A percentile compares a stretch with the other conserved stretches of the same genome.
phyloP scores from a whole-genome alignment of 352 stramenopile genomes.

The Blastocystis sp. region DNA sequence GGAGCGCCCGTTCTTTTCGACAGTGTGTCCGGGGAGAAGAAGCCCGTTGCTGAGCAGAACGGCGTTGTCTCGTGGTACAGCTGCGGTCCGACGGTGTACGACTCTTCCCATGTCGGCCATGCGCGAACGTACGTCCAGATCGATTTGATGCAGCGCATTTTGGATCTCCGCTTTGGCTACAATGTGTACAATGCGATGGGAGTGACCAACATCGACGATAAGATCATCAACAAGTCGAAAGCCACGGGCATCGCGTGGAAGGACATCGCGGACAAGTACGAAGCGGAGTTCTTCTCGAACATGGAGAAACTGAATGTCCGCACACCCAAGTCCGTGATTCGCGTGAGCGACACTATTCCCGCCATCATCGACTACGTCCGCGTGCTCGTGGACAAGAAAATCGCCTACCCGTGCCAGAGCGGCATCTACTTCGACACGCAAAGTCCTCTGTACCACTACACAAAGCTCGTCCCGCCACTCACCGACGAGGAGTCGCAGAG shows the following conservation, averaged over 20 bases:
- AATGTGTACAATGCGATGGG: slow-evolving; percentile 66
- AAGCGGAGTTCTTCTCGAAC: slow-evolving; percentile 95
- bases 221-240: slow-evolving; percentile 90
- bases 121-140: slow-evolving; percentile 87
- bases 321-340: slow-evolving; percentile 72
- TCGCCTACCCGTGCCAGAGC: slow-evolving; percentile 83
- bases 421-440: slow-evolving; percentile 86
- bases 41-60: slow-evolving; percentile 71
- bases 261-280: slow-evolving; percentile 78
- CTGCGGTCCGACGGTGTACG: slow-evolving; percentile 98
- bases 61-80: slow-evolving; percentile 91
- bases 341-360: slow-evolving; percentile 83
- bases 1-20: slow-evolving; percentile 21
- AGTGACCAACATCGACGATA: slow-evolving; percentile 96
- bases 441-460: slow-evolving; percentile 74
- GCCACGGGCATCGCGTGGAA: slow-evolving; percentile 77
- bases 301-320: slow-evolving; percentile 87
- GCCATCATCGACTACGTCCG: slow-evolving; percentile 84
- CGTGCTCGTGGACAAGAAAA: slow-evolving; percentile 82
- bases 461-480: slow-evolving; percentile 80
- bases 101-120: slow-evolving; percentile 94
- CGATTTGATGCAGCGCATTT: slow-evolving; percentile 87
- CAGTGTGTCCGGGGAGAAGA: slow-evolving; percentile 43
- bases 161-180: slow-evolving; percentile 76
- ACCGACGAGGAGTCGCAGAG: slow-evolving; percentile 79